Base-by-base conservation (phyloP, 192 early-diverging fungal genomes). In the Entrophospora sp. region DNA sequence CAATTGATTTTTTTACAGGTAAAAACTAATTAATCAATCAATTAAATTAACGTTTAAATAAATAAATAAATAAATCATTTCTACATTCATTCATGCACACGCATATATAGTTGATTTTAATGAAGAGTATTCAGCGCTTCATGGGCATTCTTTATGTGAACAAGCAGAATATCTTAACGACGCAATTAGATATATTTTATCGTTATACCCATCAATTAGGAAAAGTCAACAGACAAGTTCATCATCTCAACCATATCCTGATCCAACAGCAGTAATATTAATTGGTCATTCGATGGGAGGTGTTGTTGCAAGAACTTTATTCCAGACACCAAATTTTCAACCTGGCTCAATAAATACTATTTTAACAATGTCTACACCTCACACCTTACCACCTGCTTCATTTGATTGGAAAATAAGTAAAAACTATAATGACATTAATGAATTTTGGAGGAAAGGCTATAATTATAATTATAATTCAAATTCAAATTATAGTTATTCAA, bases 231-330 rank as follows among this genome's bases (percentile, higher is more conserved):
- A 63, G 3, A 48, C 25, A 12, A 16, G 35, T 63, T 18, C 61
- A 37, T 58, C 56, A 46, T 9, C 24, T 20, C 66, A 66, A 30
- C 38, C 45, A 5, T 67, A 66, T 20, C 77, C 72, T 9, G 63
- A 77, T 43, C 90, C 92, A 0, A 73, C 69, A 4, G 89, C 91
- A 14, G 89, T 97, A 18, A 71, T 91, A n/a, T 75, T 96, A 25
- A 75, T 95, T 53, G 92, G 87, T 12, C 93, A 98, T 70, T 96
- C 93, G 9, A 96, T 98, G 94, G 96, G 96, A 34, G 94, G 94
- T 10, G 84, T 96, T n/a, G 94, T 95, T 18, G 93, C 94, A 1
- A 79, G 94, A 9, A 81, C 84, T 1, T 78, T 91, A 32, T 80
- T 92, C 49, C 83, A 78, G 0, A 75, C 91, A 53, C 66, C 79